Percentiles rank a stretch among this genome's conserved stretches.
phyloP scores from a whole-genome alignment of 495 filamentous ascomycete genomes.

The Lasiosphaeria hispida region DNA sequence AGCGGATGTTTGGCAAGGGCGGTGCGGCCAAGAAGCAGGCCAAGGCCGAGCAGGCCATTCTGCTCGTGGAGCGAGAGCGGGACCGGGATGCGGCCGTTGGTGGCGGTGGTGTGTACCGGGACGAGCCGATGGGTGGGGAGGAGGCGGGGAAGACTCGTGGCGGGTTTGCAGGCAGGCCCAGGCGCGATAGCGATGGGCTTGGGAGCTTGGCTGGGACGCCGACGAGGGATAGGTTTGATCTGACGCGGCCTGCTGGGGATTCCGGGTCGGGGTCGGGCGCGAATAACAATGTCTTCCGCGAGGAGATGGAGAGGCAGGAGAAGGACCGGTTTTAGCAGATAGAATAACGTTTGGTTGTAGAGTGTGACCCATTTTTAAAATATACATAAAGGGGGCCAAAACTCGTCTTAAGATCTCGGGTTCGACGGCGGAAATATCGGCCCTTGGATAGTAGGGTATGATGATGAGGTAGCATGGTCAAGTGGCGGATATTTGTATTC shows the following conservation, averaged over 20 bases:
- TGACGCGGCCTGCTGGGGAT: constrained; percentile 19
- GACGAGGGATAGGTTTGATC: constrained; percentile 34
- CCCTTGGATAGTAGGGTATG: too few species aligned
- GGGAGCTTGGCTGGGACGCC: constrained; percentile 40
- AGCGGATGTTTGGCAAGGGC: constrained; percentile 24
- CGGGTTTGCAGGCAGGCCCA: constrained; percentile 7
- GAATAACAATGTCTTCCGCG: constrained; percentile 32
- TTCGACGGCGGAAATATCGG: too few species aligned
- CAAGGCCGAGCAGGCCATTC: constrained; percentile 28
- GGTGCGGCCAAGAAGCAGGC: constrained; percentile 16
- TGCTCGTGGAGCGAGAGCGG: constrained; percentile 37
- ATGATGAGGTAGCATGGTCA: too few species aligned
- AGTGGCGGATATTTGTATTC: too few species aligned
- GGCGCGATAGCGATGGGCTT: constrained; percentile 40
- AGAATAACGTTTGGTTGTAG: background rate
- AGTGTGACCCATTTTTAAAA: background rate
- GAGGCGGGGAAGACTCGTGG: background rate
- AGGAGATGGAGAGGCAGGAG: constrained; percentile 36
- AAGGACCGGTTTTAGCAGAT: constrained; percentile 17
- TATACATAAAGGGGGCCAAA: background rate
- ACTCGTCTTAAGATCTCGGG: too few species aligned
- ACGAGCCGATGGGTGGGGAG: constrained; percentile 18
- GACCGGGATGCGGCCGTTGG: constrained; percentile 14
- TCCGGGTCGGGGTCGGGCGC: background rate
- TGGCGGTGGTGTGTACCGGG: constrained; percentile 24